phyloP scores from a whole-genome alignment of 345 rosid species.

The Ceriops decandra region DNA sequence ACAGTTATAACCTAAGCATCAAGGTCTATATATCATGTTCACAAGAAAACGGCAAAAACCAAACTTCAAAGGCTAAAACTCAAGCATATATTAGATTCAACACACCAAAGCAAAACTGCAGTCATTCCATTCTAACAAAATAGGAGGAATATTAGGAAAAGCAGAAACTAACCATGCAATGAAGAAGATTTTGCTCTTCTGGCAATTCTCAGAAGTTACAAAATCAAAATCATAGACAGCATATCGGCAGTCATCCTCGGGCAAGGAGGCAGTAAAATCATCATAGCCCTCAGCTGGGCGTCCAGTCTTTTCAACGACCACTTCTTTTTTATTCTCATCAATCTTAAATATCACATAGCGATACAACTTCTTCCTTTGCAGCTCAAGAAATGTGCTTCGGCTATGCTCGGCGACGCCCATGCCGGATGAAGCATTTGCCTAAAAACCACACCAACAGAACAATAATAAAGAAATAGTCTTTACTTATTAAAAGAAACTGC shows the following conservation, averaged over 20 bases:
- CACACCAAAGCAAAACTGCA: neutral
- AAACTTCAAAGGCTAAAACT: too few relatives aligned
- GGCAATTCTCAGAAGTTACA: constrained; percentile 13
- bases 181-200: constrained; percentile 10
- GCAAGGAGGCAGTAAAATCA: constrained; percentile 7
- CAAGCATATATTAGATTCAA: neutral
- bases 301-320: constrained; percentile 15
- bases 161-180: constrained; percentile 12
- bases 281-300: constrained; percentile 14
- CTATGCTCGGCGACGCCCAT: constrained; percentile 12
- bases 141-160: neutral
- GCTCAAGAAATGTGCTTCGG: constrained; percentile 3
- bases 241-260: constrained; percentile 16
- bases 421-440: constrained; percentile 11
- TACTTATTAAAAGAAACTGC: too few relatives aligned
- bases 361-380: constrained; percentile 1
- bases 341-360: constrained; percentile 4
- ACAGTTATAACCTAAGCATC: too few relatives aligned
- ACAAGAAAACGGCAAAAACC: too few relatives aligned
- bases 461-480: too few relatives aligned
- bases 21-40: too few relatives aligned
- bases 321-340: constrained; percentile 3
- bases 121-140: neutral
- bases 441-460: neutral
- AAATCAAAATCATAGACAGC: constrained; percentile 18